phyloP scores from a whole-genome alignment of 1,139 yeast species.

The Casaregolazyma lundiana region DNA sequence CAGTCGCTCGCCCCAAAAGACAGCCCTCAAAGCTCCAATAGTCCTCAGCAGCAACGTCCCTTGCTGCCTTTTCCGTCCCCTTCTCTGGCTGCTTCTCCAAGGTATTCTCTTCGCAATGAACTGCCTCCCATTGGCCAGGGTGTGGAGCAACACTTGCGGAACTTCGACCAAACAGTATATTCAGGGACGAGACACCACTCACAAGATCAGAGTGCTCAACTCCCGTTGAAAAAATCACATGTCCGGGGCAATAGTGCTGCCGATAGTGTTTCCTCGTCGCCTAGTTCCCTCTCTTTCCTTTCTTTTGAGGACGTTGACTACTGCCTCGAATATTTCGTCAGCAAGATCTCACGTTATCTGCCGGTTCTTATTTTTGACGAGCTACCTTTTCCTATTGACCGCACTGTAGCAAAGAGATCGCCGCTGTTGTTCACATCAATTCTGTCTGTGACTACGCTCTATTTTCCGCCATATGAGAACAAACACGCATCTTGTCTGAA shows the following conservation, averaged over 20 bases:
- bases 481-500: slow-evolving; percentile 19
- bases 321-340: slow-evolving; percentile 17
- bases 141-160: neutral
- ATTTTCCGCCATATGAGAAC: slow-evolving; percentile 19
- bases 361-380: slow-evolving; percentile 25
- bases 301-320: slow-evolving; percentile 17
- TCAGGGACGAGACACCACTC: neutral
- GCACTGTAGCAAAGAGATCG: slow-evolving; percentile 16
- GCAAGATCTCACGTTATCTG: slow-evolving; percentile 22
- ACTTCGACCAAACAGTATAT: neutral
- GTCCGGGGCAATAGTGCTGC: slow-evolving; percentile 4
- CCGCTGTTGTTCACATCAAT: slow-evolving; percentile 23
- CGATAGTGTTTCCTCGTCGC: slow-evolving; percentile 11
- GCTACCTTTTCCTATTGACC: slow-evolving; percentile 19
- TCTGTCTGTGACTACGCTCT: slow-evolving; percentile 22
- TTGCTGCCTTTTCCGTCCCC: neutral
- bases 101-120: neutral
- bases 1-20: slow-evolving; percentile 1
- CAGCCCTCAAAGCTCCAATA: neutral
- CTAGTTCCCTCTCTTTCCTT: slow-evolving; percentile 12
- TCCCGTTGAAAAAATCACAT: neutral
- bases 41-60: neutral
- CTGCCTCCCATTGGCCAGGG: slow-evolving; percentile 2
- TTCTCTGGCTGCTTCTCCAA: neutral
- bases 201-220: neutral